Percentiles rank a stretch among this genome's conserved stretches.
Conservation (phyloP, 2,329 filamentous ascomycete genomes). For the Verticillium nubilum region DNA sequence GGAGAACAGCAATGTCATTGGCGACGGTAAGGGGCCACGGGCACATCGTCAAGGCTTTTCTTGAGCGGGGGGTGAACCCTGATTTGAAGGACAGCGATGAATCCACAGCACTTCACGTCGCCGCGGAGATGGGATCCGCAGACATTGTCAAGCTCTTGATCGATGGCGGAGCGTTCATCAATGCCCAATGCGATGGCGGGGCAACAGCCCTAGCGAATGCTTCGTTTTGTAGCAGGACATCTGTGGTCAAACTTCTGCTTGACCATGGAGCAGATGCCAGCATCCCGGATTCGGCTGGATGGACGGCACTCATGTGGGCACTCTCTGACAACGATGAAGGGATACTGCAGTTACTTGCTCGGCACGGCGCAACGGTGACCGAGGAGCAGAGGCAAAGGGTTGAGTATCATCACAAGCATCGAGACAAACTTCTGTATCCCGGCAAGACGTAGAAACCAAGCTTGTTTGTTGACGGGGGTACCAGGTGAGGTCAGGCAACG, state of each 20-base stretch:
- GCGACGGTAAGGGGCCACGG: too few relatives aligned
- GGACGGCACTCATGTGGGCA: not conserved
- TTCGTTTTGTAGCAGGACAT: too few relatives aligned
- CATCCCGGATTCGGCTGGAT: not conserved
- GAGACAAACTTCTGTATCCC: too few relatives aligned
- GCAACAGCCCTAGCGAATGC: not conserved
- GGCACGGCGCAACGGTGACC: not conserved
- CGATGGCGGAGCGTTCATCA: not conserved
- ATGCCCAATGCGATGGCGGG: not conserved
- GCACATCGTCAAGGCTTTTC: not conserved
- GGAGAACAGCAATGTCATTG: too few relatives aligned
- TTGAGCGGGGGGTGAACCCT: not conserved
- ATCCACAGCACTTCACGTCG: not conserved
- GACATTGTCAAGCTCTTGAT: not conserved
- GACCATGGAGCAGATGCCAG: not conserved
- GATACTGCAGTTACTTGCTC: not conserved
- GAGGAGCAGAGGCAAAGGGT: not conserved
- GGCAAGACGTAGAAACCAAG: too few relatives aligned
- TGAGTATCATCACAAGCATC: too few relatives aligned
- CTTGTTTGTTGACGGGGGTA: too few relatives aligned
- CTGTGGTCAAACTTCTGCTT: not conserved
- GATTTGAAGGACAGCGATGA: not conserved
- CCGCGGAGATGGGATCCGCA: not conserved
- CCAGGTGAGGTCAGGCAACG: too few relatives aligned
- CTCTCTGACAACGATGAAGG: too few relatives aligned